Evolutionary conservation across 2,329 filamentous ascomycete species (phyloP).

Genomic region (Seiridium unicorne): DNA sequence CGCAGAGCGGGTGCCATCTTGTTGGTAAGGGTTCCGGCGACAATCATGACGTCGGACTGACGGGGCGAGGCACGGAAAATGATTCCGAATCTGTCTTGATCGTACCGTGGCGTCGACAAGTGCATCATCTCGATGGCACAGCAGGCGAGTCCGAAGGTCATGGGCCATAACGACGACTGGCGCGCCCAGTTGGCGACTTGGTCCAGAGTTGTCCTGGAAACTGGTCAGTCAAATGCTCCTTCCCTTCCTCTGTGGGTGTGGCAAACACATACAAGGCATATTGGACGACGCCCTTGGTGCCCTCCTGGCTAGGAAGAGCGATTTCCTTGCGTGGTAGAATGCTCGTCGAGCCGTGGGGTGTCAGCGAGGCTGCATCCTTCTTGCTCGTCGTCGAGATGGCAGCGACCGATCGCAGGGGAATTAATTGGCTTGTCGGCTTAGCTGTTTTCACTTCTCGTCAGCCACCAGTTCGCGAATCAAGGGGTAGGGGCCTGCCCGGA

Average conservation of each 20-base stretch:
- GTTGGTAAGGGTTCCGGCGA: conserved; percentile 89
- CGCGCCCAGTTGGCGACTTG: conserved; percentile 81
- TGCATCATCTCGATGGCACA: conserved; percentile 95
- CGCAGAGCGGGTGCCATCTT: conserved; percentile 92
- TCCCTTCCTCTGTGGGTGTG: neutral
- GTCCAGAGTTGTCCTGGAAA: conserved; percentile 69
- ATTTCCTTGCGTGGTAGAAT: conserved; percentile 68
- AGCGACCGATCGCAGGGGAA: conserved; percentile 62
- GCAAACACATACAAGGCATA: conserved; percentile 72
- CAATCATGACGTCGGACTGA: conserved; percentile 91
- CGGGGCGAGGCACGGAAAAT: conserved; percentile 87
- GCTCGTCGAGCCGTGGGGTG: conserved; percentile 54
- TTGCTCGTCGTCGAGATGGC: conserved; percentile 65
- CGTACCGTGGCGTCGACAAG: conserved; percentile 82
- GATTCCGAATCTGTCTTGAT: conserved; percentile 84
- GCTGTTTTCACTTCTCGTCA: conserved; percentile 40
- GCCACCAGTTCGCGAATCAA: neutral
- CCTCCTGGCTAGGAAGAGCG: conserved; percentile 73
- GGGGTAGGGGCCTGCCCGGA: neutral
- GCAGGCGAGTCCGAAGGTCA: conserved; percentile 86
- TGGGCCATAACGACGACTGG: conserved; percentile 82
- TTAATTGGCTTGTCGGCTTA: conserved; percentile 64
- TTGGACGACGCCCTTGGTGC: conserved; percentile 77
- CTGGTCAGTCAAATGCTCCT: conserved; percentile 8
- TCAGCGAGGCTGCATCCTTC: conserved; percentile 58